Conservation (phyloP, 345 rosid genomes). For the Eutrema japonicum region DNA sequence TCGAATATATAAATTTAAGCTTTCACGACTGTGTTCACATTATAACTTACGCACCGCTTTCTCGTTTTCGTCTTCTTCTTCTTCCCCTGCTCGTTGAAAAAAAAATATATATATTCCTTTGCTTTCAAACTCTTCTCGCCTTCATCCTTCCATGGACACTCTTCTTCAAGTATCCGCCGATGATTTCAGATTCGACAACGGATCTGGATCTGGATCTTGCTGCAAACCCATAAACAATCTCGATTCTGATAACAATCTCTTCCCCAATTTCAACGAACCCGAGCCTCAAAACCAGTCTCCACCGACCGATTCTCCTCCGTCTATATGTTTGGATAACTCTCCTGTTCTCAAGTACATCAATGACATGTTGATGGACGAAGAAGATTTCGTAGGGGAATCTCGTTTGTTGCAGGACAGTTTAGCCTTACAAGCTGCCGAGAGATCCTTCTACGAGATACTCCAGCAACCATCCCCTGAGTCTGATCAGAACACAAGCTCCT, state of each 20-base stretch:
- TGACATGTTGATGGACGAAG: slow-evolving; percentile 76
- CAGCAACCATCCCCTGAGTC: slow-evolving; percentile 61
- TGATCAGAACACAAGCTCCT: slow-evolving; percentile 37
- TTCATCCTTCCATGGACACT: slow-evolving; percentile 36
- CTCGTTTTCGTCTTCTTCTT: background rate
- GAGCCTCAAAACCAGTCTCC: slow-evolving; percentile 16
- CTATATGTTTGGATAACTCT: slow-evolving; percentile 29
- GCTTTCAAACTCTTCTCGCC: slow-evolving; percentile 4
- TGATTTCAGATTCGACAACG: slow-evolving; percentile 40
- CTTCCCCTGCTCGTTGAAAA: background rate
- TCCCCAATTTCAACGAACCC: slow-evolving; percentile 5
- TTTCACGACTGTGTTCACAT: slow-evolving; percentile 31
- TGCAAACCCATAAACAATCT: slow-evolving; percentile 39
- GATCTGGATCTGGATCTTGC: slow-evolving; percentile 37
- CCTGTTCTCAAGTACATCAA: slow-evolving; percentile 64
- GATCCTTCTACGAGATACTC: slow-evolving; percentile 60
- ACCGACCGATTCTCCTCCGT: slow-evolving; percentile 22
- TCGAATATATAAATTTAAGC: slow-evolving; percentile 12
- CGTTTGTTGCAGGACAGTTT: slow-evolving; percentile 52
- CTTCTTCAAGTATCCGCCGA: slow-evolving; percentile 27
- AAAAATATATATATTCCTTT: background rate
- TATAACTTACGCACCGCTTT: slow-evolving; percentile 22
- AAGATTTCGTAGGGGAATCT: slow-evolving; percentile 53
- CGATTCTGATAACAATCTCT: slow-evolving; percentile 22
- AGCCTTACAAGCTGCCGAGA: slow-evolving; percentile 74